These are phyloP conservation scores for Pleurotus djamor DNA, from an alignment of 768 basidiomycete genomes.

Conservation along the genomic window DNA sequence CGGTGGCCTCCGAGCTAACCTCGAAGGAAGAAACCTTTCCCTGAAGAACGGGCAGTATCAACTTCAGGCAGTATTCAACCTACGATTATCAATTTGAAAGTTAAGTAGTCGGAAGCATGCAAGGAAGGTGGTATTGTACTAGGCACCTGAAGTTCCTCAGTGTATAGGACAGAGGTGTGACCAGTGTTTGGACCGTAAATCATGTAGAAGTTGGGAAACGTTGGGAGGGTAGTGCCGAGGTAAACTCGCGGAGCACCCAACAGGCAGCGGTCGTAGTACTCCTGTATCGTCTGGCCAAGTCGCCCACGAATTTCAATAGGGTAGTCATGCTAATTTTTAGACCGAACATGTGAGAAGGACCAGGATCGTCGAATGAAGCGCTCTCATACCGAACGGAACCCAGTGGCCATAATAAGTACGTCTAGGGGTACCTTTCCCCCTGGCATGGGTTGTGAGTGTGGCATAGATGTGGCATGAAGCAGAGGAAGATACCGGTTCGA, in stretches of 20 bases:
- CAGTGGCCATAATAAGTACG: conserved; percentile 37
- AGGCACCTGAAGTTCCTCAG: conserved; percentile 38
- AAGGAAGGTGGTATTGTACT: too few species aligned
- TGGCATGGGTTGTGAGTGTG: neutral
- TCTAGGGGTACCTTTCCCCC: conserved; percentile 24
- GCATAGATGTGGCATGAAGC: neutral
- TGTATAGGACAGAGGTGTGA: conserved; percentile 40
- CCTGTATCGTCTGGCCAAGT: conserved; percentile 27
- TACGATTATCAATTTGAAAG: conserved; percentile 9
- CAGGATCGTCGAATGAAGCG: too few species aligned
- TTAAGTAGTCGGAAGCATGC: too few species aligned
- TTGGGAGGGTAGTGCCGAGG: conserved; percentile 38
- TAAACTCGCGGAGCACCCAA: conserved; percentile 39
- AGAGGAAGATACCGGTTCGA: conserved; percentile 25
- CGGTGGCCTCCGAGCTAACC: conserved; percentile 30
- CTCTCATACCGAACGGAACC: conserved; percentile 25
- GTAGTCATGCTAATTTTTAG: conserved; percentile 24
- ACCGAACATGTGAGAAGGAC: neutral
- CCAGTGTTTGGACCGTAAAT: conserved; percentile 43
- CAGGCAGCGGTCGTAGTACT: conserved; percentile 31
- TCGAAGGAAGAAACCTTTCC: conserved; percentile 29
- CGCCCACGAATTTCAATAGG: conserved; percentile 29
- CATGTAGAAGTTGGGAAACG: conserved; percentile 44
- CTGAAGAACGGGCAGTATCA: conserved; percentile 38
- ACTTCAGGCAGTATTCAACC: conserved; percentile 39